Percentiles rank a stretch among this genome's conserved stretches.
These are phyloP conservation scores for Aureoboletus auriporus DNA, from an alignment of 768 basidiomycete genomes.

Conservation along the genomic window DNA sequence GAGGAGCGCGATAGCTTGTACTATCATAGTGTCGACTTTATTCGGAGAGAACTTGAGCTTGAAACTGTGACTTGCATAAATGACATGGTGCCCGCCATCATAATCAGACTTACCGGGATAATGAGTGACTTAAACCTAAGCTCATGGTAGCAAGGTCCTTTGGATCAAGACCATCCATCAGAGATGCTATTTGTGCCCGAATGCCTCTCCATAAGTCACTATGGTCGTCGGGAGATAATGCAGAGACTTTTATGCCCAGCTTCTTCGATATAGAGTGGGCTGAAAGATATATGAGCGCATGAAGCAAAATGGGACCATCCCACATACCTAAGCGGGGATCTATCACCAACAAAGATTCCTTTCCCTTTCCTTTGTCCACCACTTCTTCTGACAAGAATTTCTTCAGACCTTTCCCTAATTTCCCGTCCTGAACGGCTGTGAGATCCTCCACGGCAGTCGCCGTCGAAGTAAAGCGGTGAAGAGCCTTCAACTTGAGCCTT, in stretches of 20 bases:
- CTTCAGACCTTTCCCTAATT: conserved; percentile 88
- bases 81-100: neutral
- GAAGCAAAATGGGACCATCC: neutral
- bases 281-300: conserved; percentile 27
- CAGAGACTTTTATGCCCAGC: conserved; percentile 81
- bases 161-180: conserved; percentile 88
- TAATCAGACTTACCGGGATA: conserved; percentile 67
- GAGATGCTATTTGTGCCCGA: conserved; percentile 76
- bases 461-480: conserved; percentile 96
- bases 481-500: conserved; percentile 89
- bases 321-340: conserved; percentile 86
- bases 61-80: conserved; percentile 54
- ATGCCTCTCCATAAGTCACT: conserved; percentile 96
- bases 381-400: conserved; percentile 88
- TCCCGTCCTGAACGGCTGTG: conserved; percentile 87
- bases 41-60: conserved; percentile 99
- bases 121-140: conserved; percentile 92
- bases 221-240: conserved; percentile 51
- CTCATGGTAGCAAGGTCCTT: conserved; percentile 97
- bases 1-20: conserved; percentile 95
- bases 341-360: conserved; percentile 79
- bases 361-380: conserved; percentile 85
- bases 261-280: conserved; percentile 90
- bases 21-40: conserved; percentile 99
- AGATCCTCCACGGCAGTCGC: conserved; percentile 97